A percentile compares a stretch with the other conserved stretches of the same genome.
Conservation (phyloP, 176 grass and related monocot genomes). For the Cymbopogon citratus region DNA sequence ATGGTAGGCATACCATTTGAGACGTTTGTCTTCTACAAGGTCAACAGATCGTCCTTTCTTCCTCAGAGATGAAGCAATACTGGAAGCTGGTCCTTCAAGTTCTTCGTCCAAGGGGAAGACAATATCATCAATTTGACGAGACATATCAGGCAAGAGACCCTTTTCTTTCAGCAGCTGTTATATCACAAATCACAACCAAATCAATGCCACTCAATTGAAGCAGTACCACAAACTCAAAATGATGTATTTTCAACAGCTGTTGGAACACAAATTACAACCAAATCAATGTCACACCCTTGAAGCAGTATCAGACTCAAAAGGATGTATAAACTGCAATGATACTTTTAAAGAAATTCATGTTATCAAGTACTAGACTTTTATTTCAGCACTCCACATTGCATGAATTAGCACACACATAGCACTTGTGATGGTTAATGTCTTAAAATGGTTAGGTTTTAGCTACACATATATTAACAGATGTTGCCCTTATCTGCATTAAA, state of each 20-base stretch:
- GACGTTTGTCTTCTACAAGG: slow-evolving; percentile 73
- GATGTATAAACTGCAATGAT: neutral
- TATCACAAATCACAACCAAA: neutral
- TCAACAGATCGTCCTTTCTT: slow-evolving; percentile 64
- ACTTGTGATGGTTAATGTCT: neutral
- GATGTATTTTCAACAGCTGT: slow-evolving; percentile 52
- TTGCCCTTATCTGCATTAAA: neutral
- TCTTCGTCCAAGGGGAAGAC: slow-evolving; percentile 71
- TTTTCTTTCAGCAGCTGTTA: slow-evolving; percentile 81
- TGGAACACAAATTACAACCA: slow-evolving; percentile 10
- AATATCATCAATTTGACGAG: slow-evolving; percentile 73
- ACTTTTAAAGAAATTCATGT: neutral
- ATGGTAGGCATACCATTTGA: slow-evolving; percentile 63
- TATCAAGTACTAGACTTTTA: neutral
- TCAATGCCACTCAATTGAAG: neutral
- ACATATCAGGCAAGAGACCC: slow-evolving; percentile 54
- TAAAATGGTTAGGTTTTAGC: neutral
- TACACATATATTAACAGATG: neutral
- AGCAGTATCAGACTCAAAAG: neutral
- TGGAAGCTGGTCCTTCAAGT: slow-evolving; percentile 64
- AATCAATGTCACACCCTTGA: neutral
- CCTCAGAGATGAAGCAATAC: slow-evolving; percentile 52
- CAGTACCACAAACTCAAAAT: neutral
- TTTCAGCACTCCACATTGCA: neutral
- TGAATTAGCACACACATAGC: neutral